Percentiles rank a stretch among this genome's conserved stretches.
These are phyloP conservation scores for Solanum chaucha DNA, from an alignment of 257 asterid species.

Conservation along the genomic window DNA sequence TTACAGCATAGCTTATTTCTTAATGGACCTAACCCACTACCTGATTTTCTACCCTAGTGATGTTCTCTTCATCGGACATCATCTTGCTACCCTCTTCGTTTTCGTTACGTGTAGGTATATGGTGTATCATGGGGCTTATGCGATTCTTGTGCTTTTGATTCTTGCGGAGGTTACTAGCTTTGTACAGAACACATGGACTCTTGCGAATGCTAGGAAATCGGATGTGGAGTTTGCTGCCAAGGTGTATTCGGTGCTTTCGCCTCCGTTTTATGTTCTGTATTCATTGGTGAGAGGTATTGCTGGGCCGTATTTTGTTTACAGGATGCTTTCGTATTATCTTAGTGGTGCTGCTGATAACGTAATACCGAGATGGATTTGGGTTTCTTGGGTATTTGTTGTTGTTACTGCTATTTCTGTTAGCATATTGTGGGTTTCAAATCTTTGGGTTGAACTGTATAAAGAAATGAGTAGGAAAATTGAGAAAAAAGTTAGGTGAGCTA, in stretches of 20 bases:
- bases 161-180: slow-evolving; percentile 90
- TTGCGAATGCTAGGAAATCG: slow-evolving; percentile 51
- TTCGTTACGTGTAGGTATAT: slow-evolving; percentile 74
- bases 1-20: slow-evolving; percentile 82
- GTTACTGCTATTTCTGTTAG: slow-evolving; percentile 65
- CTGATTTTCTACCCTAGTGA: slow-evolving; percentile 59
- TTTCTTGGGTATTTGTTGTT: slow-evolving; percentile 72
- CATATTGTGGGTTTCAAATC: slow-evolving; percentile 68
- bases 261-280: slow-evolving; percentile 74
- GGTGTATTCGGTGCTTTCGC: slow-evolving; percentile 47
- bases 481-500: slow-evolving; percentile 31
- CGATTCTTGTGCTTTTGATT: slow-evolving; percentile 56
- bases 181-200: slow-evolving; percentile 87
- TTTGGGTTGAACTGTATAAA: slow-evolving; percentile 54
- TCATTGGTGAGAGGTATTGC: slow-evolving; percentile 62
- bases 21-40: slow-evolving; percentile 78
- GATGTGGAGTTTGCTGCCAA: slow-evolving; percentile 57
- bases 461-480: slow-evolving; percentile 28
- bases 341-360: slow-evolving; percentile 56
- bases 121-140: slow-evolving; percentile 67
- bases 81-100: slow-evolving; percentile 75
- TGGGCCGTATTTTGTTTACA: slow-evolving; percentile 67
- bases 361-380: slow-evolving; percentile 83
- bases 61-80: slow-evolving; percentile 79
- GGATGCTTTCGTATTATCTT: slow-evolving; percentile 48